Base-by-base conservation (phyloP, 1,139 yeast species). In the Geotrichum cucujoidarum region DNA sequence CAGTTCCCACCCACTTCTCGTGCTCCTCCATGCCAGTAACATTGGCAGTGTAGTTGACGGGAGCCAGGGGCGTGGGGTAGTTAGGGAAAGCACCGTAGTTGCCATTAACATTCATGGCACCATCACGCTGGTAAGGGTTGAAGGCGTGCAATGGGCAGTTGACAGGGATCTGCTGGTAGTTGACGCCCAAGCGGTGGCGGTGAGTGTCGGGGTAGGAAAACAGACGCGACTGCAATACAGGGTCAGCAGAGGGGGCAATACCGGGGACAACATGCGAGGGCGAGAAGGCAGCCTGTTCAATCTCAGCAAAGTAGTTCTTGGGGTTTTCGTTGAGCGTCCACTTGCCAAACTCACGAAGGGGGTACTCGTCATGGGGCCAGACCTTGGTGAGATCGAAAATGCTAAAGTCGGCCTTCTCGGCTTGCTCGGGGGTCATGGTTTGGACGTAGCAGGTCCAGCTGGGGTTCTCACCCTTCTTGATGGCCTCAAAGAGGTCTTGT, bases 191-290 rank as follows among this genome's bases (percentile, higher is more conserved):
- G 62, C 86, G 74, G 70, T 80, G 77, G 40, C 74, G 66, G 53
- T 85, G 95, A 48, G 95, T 85, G 70, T 86, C 95, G 52, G 90
- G 81, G 71, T 86, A 86, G 33, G 95, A 83, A 69, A 85, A 86
- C 59, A 86, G 73, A 69, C 95, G 80, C 17, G 89, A 79, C 71
- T 86, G 95, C 66, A 86, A 74, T 43, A 86, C 95, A 44, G 95
- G 94, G 65, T 86, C 95, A 58, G 89, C 89, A 43, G 89, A 80
- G 45, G 95, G 78, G 68, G 83, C 88, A 76, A 83, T 80, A 59
- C 83, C 86, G 50, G 95, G 95, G 50, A 86, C 87, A 33, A 89
- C 78, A 69, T 86, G 88, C 36, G 89, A 77, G 53, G 95, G 95
- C 42, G 89, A 75, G 70, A 85, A 83, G 13, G 90, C 90, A 55